Evolutionary conservation across 306 rosid genomes (phyloP).

Genomic region (Erythrophleum fordii): DNA sequence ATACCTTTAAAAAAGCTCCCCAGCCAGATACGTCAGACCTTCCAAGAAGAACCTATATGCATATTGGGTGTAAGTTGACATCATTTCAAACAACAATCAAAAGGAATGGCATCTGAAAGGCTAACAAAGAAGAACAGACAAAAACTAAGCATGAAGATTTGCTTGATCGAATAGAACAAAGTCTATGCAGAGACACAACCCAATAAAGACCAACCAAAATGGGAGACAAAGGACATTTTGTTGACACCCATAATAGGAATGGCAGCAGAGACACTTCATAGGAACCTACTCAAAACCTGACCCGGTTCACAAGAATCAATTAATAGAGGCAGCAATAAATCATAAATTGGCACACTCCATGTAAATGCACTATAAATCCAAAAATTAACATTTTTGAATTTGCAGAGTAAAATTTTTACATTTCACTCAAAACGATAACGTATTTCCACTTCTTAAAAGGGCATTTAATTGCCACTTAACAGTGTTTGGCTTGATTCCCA

Average conservation of each 20-base stretch:
- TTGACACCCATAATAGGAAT: background rate
- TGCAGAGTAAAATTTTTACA: background rate
- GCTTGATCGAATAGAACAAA: constrained; percentile 5
- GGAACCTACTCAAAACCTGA: background rate
- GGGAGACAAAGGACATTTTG: background rate
- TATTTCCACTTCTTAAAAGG: background rate
- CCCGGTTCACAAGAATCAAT: background rate
- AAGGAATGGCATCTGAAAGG: constrained; percentile 12
- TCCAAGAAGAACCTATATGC: constrained; percentile 87
- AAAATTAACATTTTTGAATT: background rate
- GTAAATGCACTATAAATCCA: background rate
- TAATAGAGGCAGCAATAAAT: background rate
- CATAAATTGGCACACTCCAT: background rate
- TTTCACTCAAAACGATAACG: background rate
- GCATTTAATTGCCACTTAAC: background rate
- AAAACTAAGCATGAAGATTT: constrained; percentile 20
- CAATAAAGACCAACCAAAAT: background rate
- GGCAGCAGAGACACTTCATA: background rate
- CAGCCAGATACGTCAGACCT: constrained; percentile 96
- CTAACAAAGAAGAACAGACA: constrained; percentile 16
- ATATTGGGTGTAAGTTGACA: constrained; percentile 20
- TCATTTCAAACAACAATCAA: constrained; percentile 1
- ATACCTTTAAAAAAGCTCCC: constrained; percentile 98
- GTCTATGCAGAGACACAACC: constrained; percentile 25
- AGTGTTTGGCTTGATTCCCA: background rate